phyloP scores from a whole-genome alignment of 106 monocot species.

The Gastrodia elata region DNA sequence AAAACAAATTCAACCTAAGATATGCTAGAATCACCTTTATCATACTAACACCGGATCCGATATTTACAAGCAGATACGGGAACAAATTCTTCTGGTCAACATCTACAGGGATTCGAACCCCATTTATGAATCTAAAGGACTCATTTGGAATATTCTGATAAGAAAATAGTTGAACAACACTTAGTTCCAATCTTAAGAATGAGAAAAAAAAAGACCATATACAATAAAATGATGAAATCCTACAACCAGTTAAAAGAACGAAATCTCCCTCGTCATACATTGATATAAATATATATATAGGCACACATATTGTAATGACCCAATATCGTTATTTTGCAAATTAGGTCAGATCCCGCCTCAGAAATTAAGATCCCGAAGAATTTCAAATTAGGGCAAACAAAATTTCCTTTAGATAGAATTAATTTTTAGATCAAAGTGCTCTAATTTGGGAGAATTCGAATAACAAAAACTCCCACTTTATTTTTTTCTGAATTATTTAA shows the following conservation, averaged over 20 bases:
- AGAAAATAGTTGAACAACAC: not conserved
- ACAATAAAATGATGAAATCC: not conserved
- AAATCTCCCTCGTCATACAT: not conserved
- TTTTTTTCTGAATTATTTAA: too few relatives aligned
- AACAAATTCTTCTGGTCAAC: conserved; percentile 40
- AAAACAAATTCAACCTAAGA: not conserved
- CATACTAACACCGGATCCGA: conserved; percentile 71
- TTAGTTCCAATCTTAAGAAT: not conserved
- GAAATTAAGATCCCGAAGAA: too few relatives aligned
- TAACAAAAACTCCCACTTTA: too few relatives aligned
- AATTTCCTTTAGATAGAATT: too few relatives aligned
- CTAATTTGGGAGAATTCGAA: too few relatives aligned
- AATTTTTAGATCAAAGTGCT: too few relatives aligned
- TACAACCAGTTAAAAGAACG: not conserved
- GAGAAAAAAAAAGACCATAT: not conserved
- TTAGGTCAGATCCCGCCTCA: too few relatives aligned
- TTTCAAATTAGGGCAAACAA: too few relatives aligned
- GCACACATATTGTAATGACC: not conserved
- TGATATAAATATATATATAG: not conserved
- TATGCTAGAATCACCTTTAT: conserved; percentile 40
- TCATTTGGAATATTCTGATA: conserved; percentile 43
- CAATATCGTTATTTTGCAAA: too few relatives aligned
- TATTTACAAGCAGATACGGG: conserved; percentile 71
- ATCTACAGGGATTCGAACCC: conserved; percentile 24
- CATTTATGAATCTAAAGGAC: conserved; percentile 46